phyloP scores from a whole-genome alignment of 768 basidiomycete species.

The Tulasnella sp. region DNA sequence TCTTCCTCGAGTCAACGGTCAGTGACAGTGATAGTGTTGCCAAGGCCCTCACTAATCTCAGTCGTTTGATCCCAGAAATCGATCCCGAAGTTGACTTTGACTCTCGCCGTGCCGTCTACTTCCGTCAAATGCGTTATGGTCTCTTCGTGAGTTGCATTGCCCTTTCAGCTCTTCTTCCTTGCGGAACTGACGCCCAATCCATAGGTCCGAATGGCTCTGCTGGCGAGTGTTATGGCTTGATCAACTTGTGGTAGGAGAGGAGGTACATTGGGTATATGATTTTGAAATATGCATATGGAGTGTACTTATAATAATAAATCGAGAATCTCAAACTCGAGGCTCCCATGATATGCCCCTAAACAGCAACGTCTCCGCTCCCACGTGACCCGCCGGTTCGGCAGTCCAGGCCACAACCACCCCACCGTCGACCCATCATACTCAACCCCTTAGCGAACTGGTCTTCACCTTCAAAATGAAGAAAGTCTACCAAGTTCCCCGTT shows the following conservation, averaged over 20 bases:
- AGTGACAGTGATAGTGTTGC: constrained; percentile 38
- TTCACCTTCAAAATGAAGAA: constrained; percentile 78
- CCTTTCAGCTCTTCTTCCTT: background rate
- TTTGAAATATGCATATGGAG: background rate
- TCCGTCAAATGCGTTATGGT: constrained; percentile 98
- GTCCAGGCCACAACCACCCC: background rate
- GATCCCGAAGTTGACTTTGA: constrained; percentile 99
- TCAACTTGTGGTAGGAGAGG: background rate
- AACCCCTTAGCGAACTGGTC: background rate
- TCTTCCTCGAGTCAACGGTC: constrained; percentile 88
- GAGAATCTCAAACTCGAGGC: no score
- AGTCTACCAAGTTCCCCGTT: constrained; percentile 88
- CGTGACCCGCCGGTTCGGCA: background rate
- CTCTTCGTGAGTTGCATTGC: constrained; percentile 73
- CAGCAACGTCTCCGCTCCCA: background rate
- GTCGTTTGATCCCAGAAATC: constrained; percentile 67
- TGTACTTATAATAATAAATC: background rate
- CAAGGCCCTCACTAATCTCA: background rate
- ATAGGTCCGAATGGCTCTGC: constrained; percentile 80
- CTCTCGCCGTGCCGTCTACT: constrained; percentile 89
- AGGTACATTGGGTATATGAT: background rate
- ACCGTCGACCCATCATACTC: no score
- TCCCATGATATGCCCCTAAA: no score
- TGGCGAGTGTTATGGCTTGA: constrained; percentile 62
- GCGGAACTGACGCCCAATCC: background rate